A percentile compares a stretch with the other conserved stretches of the same genome.
phyloP scores from a whole-genome alignment of 352 stramenopile genomes.

The Blastocystis hominis region DNA sequence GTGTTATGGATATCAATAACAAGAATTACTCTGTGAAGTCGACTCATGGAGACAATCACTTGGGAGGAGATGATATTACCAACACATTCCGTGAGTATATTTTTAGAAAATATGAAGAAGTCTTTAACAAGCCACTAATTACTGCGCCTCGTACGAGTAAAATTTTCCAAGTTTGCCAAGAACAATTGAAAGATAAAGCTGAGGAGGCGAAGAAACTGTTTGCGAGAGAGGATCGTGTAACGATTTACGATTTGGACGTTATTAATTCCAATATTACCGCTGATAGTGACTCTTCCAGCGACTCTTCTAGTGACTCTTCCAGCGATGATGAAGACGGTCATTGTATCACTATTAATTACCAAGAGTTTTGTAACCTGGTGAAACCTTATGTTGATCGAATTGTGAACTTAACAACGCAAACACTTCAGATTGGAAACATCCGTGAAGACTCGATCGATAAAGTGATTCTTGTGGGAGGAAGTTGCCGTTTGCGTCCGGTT shows the following conservation, averaged over 20 bases:
- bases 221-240: background rate
- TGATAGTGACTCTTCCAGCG: background rate
- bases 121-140: background rate
- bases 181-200: background rate
- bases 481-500: background rate
- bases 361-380: background rate
- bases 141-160: background rate
- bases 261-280: background rate
- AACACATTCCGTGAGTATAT: background rate
- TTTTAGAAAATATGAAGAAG: background rate
- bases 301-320: background rate
- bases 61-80: conserved; percentile 76
- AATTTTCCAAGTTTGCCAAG: background rate
- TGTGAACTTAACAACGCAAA: background rate
- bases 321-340: background rate
- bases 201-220: conserved; percentile 5
- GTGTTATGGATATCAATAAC: conserved; percentile 2
- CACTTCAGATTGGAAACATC: background rate
- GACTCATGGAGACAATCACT: conserved; percentile 74
- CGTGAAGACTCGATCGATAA: background rate
- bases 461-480: background rate
- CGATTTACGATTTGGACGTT: background rate
- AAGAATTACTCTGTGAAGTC: conserved; percentile 64
- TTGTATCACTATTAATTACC: background rate
- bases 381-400: background rate